Evolutionary conservation across 2,329 filamentous ascomycete species (phyloP).

Genomic region (Emericellopsis atlantica): DNA sequence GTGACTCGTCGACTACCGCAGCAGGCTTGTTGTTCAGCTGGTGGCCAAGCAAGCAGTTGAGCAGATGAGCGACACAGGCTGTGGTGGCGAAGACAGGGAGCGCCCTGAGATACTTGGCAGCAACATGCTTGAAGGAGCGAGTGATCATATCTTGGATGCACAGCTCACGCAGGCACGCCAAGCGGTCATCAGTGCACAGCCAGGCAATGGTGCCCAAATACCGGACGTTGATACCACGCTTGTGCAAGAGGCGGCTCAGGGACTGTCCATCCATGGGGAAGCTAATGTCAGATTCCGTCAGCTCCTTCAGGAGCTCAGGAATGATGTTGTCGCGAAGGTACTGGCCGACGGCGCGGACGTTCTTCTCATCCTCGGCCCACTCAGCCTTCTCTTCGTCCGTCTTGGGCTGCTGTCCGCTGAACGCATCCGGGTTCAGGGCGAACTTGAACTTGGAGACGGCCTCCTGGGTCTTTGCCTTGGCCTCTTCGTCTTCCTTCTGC

Average conservation of each 20-base stretch:
- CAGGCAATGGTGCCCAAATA: slow-evolving; percentile 81
- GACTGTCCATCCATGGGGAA: slow-evolving; percentile 99
- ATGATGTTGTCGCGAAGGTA: slow-evolving; percentile 68
- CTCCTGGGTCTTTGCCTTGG: slow-evolving; percentile 41
- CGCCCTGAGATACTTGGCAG: slow-evolving; percentile 65
- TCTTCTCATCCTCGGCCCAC: slow-evolving; percentile 71
- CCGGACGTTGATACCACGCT: slow-evolving; percentile 91
- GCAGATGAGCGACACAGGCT: slow-evolving; percentile 68
- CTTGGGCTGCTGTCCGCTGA: slow-evolving; percentile 83
- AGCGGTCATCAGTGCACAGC: slow-evolving; percentile 49
- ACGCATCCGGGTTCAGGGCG: slow-evolving; percentile 86
- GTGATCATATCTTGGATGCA: slow-evolving; percentile 85
- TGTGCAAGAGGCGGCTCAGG: slow-evolving; percentile 78
- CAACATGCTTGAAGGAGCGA: slow-evolving; percentile 90
- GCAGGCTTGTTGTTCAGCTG: slow-evolving; percentile 65
- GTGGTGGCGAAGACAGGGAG: slow-evolving; percentile 71
- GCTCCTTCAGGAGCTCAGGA: slow-evolving; percentile 73
- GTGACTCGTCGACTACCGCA: slow-evolving; percentile 61
- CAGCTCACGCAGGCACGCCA: slow-evolving; percentile 66
- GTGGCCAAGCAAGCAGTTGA: slow-evolving; percentile 84
- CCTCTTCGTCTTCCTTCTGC: slow-evolving; percentile 8
- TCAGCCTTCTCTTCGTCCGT: slow-evolving; percentile 82
- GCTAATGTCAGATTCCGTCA: slow-evolving; percentile 84
- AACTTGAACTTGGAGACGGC: slow-evolving; percentile 83
- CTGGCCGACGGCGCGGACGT: slow-evolving; percentile 73